phyloP scores from a whole-genome alignment of 306 rosid genomes.

The Casuarina cunninghamiana region DNA sequence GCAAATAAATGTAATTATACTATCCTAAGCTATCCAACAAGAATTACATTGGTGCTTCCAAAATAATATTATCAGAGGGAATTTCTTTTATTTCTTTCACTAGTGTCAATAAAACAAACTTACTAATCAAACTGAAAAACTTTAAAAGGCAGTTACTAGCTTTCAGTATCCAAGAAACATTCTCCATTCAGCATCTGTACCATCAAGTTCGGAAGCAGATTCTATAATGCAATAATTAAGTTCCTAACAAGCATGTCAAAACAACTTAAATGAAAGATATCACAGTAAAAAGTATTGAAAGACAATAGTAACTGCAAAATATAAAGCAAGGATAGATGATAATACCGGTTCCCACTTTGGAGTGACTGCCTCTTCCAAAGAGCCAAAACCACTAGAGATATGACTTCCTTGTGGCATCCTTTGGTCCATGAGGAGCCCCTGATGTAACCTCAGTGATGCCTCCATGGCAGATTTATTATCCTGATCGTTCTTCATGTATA shows the following conservation, averaged over 20 bases:
- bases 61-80: neutral
- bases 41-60: neutral
- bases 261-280: conserved; percentile 2
- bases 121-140: neutral
- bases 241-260: neutral
- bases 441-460: conserved; percentile 38
- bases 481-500: conserved; percentile 47
- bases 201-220: neutral
- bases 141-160: neutral
- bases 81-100: neutral
- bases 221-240: neutral
- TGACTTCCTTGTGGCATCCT: conserved; percentile 47
- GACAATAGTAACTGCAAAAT: conserved; percentile 2
- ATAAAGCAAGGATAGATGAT: conserved; percentile 10
- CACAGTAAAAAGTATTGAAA: conserved; percentile 12
- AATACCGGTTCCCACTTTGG: conserved; percentile 81
- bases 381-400: conserved; percentile 53
- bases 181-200: neutral
- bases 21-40: neutral
- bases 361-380: conserved; percentile 75
- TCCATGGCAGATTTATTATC: conserved; percentile 40
- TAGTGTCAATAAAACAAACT: neutral
- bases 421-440: conserved; percentile 50
- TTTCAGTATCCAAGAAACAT: neutral
- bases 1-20: neutral